Evolutionary conservation across 495 filamentous ascomycete species (phyloP), one percentile per base, ranked within the genome.

Genomic region (Podospora pseudoanserina): DNA sequence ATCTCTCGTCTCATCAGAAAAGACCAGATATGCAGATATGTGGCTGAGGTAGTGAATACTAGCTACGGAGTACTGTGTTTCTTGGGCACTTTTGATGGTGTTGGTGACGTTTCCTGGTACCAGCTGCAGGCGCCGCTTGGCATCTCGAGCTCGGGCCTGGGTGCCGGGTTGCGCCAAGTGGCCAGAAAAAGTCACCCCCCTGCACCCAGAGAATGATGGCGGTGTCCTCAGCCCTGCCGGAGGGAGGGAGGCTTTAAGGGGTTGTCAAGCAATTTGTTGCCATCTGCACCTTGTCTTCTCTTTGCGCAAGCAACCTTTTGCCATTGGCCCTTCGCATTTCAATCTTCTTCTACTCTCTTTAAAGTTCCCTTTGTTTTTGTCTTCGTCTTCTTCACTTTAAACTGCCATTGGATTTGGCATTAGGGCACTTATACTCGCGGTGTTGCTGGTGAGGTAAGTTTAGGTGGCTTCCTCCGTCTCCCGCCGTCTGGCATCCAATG

Each of bases 161-260:
- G 26, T n/a, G 32, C 19, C 34, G n/a, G 19, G 53, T 63, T 67
- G 32, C 60, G 75, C 71, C 75, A 77, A 72, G 74, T 77, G 75
- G 73, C 75, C 72, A 71, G 64, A 74, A 72, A 75, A 65, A 68
- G 44, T 39, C 26, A 58, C 6, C 6, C 60, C 70, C 67, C 64
- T 67, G 67, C 62, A 19, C 63, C 63, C 39, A n/a, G 62, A n/a
- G 62, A 54, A 60, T 56, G 57, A 39, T 65, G 55, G 27, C 59
- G 59, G 23, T 61, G 59, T 49, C 58, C 34, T 68, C 65, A 68
- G 68, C 70, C 64, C 70, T 72, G 67, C 70, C 62, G 49, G 44
- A 39, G 56, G 66, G 63, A 62, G 2, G 6, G 9, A 49, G 56
- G 49, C 65, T 67, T 70, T 64, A 68, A 73, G 71, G 73, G 73